Base-by-base conservation (phyloP, 2,329 filamentous ascomycete genomes). In the Tolypocladium nubicola region DNA sequence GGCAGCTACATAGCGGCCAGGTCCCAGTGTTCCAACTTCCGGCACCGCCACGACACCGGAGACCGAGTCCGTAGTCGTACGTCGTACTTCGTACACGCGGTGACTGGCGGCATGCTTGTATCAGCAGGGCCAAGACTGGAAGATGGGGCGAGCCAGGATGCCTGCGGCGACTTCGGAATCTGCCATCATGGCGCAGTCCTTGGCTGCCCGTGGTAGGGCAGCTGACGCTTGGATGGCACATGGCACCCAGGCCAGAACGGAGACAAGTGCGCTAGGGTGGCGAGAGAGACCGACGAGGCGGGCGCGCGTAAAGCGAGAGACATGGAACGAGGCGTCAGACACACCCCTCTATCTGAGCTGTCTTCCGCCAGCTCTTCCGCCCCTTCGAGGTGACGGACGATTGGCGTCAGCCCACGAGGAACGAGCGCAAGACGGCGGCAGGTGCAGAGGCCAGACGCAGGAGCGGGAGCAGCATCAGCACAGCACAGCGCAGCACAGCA, bases 121-220 rank as follows among this genome's bases (percentile, higher is more conserved):
- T 47, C 45, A 49, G 14, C 19, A 33, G 45, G 37, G 38, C 14
- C 35, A 39, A 41, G 52, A 26, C 21, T 30, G 52, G 52, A 13
- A 53, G 21, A 33, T 41, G 38, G 35, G 52, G 21, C 33, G 13
- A 33, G 37, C 52, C 14, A n/a, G 38, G 52, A 41, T 40, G 38
- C 38, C 35, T 5, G 38, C 57, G 45, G 50, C 45, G 47, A 38
- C 53, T 21, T 58, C 57, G 57, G 57, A 58, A 56, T 40, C 53
- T 58, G 47, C 57, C 57, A 55, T 41, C 45, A 33, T 13, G 45
- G 16, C 45, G 26, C 26, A 8, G 26, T 35, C 30, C 47, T 30
- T 30, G 19, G 23, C 21, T 23, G 13, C 21, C 14, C n/a, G 21
- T 11, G 45, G 47, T n/a, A n/a, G 16, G 26, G 14, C 37, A 54